These are phyloP conservation scores for Ochromonadaceae sp. DNA, from an alignment of 352 stramenopile species.

Conservation along the genomic window DNA sequence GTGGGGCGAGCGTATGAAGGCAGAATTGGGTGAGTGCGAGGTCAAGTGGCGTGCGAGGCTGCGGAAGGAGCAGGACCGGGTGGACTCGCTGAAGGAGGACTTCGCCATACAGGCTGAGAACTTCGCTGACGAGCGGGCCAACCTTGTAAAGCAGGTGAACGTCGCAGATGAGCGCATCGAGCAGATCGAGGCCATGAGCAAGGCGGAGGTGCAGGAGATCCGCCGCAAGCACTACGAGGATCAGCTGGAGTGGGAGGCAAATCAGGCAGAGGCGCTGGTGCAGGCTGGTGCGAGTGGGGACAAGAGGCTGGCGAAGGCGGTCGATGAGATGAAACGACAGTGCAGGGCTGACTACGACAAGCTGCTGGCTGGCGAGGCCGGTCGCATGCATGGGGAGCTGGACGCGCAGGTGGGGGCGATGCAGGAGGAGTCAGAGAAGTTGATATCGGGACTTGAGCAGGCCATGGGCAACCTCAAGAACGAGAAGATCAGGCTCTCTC, in stretches of 20 bases:
- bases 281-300: background rate
- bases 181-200: constrained; percentile 10
- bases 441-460: background rate
- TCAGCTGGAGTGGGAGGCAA: constrained; percentile 18
- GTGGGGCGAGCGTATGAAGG: too few relatives aligned
- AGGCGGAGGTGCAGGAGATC: constrained; percentile 18
- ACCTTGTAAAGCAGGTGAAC: too few relatives aligned
- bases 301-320: background rate
- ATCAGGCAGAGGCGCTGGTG: constrained; percentile 6
- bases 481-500: background rate
- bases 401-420: background rate
- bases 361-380: too few relatives aligned
- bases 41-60: too few relatives aligned
- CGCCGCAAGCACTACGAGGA: constrained; percentile 6
- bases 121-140: too few relatives aligned
- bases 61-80: too few relatives aligned
- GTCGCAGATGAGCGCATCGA: too few relatives aligned
- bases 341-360: too few relatives aligned
- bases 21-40: too few relatives aligned
- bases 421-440: background rate
- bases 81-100: too few relatives aligned
- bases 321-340: constrained; percentile 14
- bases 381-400: background rate
- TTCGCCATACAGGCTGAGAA: too few relatives aligned
- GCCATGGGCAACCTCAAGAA: background rate